phyloP scores from a whole-genome alignment of 1,284 basidiomycete species.

The Coniophora puteana region DNA sequence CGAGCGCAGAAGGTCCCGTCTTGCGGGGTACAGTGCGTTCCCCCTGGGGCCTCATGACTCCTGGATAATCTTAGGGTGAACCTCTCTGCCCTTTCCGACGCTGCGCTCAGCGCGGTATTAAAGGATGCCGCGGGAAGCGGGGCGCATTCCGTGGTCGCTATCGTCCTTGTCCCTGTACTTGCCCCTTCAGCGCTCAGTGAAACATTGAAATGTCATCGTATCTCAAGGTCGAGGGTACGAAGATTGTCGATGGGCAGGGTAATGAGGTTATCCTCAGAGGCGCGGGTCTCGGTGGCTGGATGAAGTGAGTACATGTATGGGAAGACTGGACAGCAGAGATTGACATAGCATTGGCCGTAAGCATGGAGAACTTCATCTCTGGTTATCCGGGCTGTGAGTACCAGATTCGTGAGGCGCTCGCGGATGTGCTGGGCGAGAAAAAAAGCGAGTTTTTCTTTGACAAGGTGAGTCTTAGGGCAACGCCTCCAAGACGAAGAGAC shows the following conservation, averaged over 20 bases:
- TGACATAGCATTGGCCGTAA: slow-evolving; percentile 14
- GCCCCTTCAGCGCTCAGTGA: neutral
- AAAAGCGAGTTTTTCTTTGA: slow-evolving; percentile 80
- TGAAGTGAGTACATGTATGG: slow-evolving; percentile 48
- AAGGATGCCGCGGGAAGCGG: too few species aligned
- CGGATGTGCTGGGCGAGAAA: slow-evolving; percentile 56
- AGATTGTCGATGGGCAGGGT: slow-evolving; percentile 52
- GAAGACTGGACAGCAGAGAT: slow-evolving; percentile 26
- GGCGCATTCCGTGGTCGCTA: too few species aligned
- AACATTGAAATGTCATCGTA: slow-evolving; percentile 28
- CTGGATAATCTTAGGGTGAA: too few species aligned
- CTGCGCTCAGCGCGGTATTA: too few species aligned
- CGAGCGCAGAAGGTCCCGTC: too few species aligned
- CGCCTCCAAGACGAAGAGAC: too few species aligned
- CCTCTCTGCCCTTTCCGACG: neutral
- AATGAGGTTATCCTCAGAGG: slow-evolving; percentile 60
- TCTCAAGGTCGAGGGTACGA: slow-evolving; percentile 52
- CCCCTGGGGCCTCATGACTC: too few species aligned
- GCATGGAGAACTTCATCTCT: slow-evolving; percentile 65
- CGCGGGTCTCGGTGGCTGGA: slow-evolving; percentile 69
- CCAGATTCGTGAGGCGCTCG: slow-evolving; percentile 67
- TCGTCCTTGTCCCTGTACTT: neutral
- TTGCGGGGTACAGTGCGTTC: too few species aligned
- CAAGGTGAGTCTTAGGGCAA: slow-evolving; percentile 39
- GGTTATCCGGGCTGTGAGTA: slow-evolving; percentile 60